Conservation (phyloP, 139 green algal genomes). For the Chlamydomonas eustigma region DNA sequence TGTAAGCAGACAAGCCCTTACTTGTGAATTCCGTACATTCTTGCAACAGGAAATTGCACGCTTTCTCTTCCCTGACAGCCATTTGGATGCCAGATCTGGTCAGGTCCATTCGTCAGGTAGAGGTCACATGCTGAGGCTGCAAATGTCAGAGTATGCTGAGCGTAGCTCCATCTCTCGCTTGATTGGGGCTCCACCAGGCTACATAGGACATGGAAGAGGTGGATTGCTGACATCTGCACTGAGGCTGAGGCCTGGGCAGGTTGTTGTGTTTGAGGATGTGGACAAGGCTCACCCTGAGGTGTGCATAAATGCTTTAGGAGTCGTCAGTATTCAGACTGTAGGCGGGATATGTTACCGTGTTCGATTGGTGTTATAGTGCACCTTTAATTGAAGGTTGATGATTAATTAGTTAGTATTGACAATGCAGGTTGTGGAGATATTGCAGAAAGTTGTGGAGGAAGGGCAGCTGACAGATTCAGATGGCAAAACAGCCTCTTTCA, state of each 20-base stretch:
- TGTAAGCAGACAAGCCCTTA: no score
- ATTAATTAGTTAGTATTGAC: no score
- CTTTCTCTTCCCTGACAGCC: conserved; percentile 20
- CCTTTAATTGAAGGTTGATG: no score
- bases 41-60: neutral
- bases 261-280: conserved; percentile 39
- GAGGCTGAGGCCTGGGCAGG: conserved; percentile 28
- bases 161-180: conserved; percentile 67
- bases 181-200: conserved; percentile 75
- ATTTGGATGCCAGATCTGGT: conserved; percentile 26
- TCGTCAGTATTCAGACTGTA: neutral
- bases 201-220: conserved; percentile 24
- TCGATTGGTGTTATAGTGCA: no score
- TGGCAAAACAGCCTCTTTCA: conserved; percentile 32
- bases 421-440: conserved; percentile 23
- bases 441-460: conserved; percentile 23
- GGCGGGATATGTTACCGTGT: no score
- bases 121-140: conserved; percentile 33
- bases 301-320: conserved; percentile 4
- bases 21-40: no score
- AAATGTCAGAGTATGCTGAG: conserved; percentile 64
- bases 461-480: conserved; percentile 31
- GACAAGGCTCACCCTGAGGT: conserved; percentile 47
- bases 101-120: no score
- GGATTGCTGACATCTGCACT: conserved; percentile 41